These are phyloP conservation scores for Nemophila menziesii DNA, from an alignment of 257 asterid genomes.

Conservation along the genomic window DNA sequence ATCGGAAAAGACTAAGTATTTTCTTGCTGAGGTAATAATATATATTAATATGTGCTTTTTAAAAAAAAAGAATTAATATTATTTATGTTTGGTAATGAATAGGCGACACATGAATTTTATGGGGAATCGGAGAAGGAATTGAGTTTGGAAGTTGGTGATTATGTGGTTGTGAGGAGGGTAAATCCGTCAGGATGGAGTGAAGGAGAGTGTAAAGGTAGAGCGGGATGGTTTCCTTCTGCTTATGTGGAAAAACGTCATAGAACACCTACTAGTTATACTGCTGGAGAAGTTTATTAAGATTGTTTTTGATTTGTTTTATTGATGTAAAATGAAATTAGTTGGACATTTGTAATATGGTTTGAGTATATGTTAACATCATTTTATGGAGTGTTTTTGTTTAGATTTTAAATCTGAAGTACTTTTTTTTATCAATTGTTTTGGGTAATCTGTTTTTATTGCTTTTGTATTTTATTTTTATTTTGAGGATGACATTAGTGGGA, in stretches of 20 bases:
- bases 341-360: no score
- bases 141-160: conserved; percentile 73
- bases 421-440: no score
- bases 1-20: conserved; percentile 72
- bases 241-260: conserved; percentile 79
- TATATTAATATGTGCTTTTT: conserved; percentile 2
- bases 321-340: no score
- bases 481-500: no score
- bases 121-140: conserved; percentile 77
- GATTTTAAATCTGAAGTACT: no score
- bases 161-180: conserved; percentile 83
- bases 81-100: conserved; percentile 9
- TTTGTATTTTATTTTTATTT: no score
- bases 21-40: conserved; percentile 93
- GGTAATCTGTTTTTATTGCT: no score
- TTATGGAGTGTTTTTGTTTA: no score
- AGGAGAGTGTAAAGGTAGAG: conserved; percentile 90
- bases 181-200: conserved; percentile 91
- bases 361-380: no score
- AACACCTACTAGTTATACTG: conserved; percentile 47
- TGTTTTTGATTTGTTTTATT: no score
- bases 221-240: conserved; percentile 88
- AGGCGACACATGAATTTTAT: conserved; percentile 71
- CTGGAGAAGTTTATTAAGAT: conserved; percentile 49
- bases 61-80: not conserved